Base-by-base conservation (phyloP, 345 rosid genomes). In the Eucalyptus pauciflora region DNA sequence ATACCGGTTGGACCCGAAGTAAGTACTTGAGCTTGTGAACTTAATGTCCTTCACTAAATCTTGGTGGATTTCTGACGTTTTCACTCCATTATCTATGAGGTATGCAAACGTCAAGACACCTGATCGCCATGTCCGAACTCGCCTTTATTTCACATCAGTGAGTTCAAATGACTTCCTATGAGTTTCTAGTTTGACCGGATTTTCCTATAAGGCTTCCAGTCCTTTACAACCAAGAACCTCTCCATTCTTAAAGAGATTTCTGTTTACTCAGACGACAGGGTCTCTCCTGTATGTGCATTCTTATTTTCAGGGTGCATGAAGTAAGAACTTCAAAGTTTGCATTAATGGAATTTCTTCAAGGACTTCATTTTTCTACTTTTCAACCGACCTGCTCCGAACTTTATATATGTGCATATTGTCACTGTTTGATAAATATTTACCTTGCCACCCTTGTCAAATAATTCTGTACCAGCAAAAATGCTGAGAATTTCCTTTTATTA, bases 71-170 rank as follows among this genome's bases (percentile, higher is more conserved):
- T 83, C 64, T 86, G 86, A 87, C 41, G 24, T 54, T 87, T 88
- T 83, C 24, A 33, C 50, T 86, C 4, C 54, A 87, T 86, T 85
- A 76, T 76, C 89, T 87, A n/a, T n/a, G 89, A 98, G 99, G 95
- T 98, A 97, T 92, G 99, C 99, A 87, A 97, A 98, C 90, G 99
- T 98, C 88, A 97, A 90, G 95, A 95, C 99, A 25, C 99, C 99
- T 29, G 99, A 97, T 86, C 99, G 99, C 86, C 99, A 98, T 87
- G 96, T 98, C 86, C 95, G 99, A 86, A 98, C 99, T n/a, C 99
- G 99, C 85, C 99, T 98, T 87, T 98, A 98, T 93, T 98, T 98
- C 92, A 98, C 99, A 86, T 98, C 99, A n/a, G 99, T 98, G 93
- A 96, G 99, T 93, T 90, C 62, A 46, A 86, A 37, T 71, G 83